These are phyloP conservation scores for Piper betle DNA, from an alignment of 164 flowering plant genomes.

Conservation along the genomic window DNA sequence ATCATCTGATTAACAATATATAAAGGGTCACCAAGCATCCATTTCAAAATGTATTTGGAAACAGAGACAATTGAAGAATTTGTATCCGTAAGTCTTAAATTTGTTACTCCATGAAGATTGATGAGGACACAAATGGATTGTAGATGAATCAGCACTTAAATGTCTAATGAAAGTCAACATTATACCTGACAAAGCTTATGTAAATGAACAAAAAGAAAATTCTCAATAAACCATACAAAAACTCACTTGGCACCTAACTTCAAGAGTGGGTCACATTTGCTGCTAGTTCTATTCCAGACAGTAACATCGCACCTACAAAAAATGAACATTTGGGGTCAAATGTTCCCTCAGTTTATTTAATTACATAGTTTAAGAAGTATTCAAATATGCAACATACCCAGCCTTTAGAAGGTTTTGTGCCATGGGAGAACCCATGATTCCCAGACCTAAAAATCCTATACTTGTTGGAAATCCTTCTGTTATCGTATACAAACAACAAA, in stretches of 20 bases:
- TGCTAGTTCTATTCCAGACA: slow-evolving; percentile 93
- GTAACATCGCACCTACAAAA: slow-evolving; percentile 68
- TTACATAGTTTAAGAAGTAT: background rate
- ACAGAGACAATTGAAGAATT: background rate
- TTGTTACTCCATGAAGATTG: no score
- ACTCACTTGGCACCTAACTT: slow-evolving; percentile 84
- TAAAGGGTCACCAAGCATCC: no score
- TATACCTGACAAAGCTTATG: no score
- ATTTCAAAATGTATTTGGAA: no score
- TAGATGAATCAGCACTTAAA: no score
- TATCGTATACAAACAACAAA: background rate
- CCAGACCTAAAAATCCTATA: slow-evolving; percentile 82
- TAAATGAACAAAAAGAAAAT: no score
- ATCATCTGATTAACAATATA: no score
- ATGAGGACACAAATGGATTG: no score
- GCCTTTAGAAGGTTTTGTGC: slow-evolving; percentile 81
- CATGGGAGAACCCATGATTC: slow-evolving; percentile 97
- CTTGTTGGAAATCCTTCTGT: slow-evolving; percentile 23
- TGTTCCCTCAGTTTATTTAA: no score
- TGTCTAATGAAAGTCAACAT: no score
- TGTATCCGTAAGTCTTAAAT: background rate
- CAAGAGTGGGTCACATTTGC: slow-evolving; percentile 88
- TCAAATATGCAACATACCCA: slow-evolving; percentile 35
- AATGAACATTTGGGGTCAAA: background rate
- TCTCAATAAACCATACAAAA: background rate